Base-by-base conservation (phyloP, 1,284 basidiomycete genomes). In the Omphalotus olearius region DNA sequence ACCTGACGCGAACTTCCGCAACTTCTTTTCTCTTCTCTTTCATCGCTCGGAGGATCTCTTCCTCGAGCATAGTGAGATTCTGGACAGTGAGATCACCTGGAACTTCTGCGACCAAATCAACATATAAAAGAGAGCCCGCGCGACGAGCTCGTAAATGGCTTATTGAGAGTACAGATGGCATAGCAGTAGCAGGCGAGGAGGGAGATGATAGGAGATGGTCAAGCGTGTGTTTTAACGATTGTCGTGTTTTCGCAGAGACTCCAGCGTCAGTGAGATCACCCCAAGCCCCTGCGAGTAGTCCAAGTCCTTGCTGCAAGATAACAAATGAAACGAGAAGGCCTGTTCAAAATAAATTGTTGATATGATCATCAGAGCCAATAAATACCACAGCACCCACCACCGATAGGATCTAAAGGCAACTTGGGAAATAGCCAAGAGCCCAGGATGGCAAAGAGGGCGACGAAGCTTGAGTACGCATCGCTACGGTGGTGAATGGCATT, bases 401-500 rank as follows among this genome's bases (percentile, higher is more conserved):
- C 97, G 26, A 99, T 78, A 3, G 96, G 95, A 66, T 99, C 96
- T 26, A 98, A 76, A 25, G 93, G 91, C 57, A 93, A 74, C n/a
- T 89, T 79, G 11, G 93, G 89, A 62, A 89, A 83, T 55, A 83
- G 77, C 77, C 86, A 91, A 4, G 85, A 90, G 7, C 94, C 95
- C 26, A 94, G 68, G 62, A 98, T 98, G 14, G 93, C 93, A 37
- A 87, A 79, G 47, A 97, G 79, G 16, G 93, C 92, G 45, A 98
- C 92, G 45, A 87, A 62, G 59, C 90, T 92, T 3, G 92, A 92
- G 64, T 93, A 92, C 14, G 92, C 93, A 66, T 99, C 96, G 55
- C 90, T 93, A 26, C 96, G 83, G 68, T 99, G 97, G 67, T 99
- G 91, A 50, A 93, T 78, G 6, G 93, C 94, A 64, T 97, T 97